phyloP scores from a whole-genome alignment of 805 yeast species.

The Ogataea kodamae region DNA sequence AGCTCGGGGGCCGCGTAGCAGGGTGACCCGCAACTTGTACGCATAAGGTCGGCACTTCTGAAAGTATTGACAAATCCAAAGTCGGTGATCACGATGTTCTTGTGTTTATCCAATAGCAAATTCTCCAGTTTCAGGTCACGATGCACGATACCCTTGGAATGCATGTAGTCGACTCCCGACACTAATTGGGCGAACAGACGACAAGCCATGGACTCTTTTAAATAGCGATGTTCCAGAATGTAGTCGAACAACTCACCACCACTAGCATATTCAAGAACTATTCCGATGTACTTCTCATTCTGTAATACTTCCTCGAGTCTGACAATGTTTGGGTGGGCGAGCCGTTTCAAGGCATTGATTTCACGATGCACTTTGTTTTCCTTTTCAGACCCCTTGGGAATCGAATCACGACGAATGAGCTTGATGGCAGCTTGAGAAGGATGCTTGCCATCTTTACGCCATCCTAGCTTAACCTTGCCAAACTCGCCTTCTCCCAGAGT shows the following conservation, averaged over 20 bases:
- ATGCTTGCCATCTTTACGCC: slow-evolving; percentile 81
- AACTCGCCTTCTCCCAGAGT: slow-evolving; percentile 98
- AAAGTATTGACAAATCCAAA: slow-evolving; percentile 95
- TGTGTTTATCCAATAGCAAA: slow-evolving; percentile 75
- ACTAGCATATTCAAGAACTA: slow-evolving; percentile 92
- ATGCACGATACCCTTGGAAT: slow-evolving; percentile 75
- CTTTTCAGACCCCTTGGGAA: slow-evolving; percentile 80
- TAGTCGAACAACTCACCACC: slow-evolving; percentile 97
- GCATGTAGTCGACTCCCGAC: slow-evolving; percentile 89
- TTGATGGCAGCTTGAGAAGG: slow-evolving; percentile 91
- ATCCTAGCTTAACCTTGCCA: slow-evolving; percentile 95
- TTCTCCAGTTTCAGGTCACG: slow-evolving; percentile 76
- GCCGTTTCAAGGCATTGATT: slow-evolving; percentile 80
- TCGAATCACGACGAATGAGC: slow-evolving; percentile 80
- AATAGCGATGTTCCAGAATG: slow-evolving; percentile 77
- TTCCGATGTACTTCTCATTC: slow-evolving; percentile 92
- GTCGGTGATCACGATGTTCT: slow-evolving; percentile 82
- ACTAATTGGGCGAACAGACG: slow-evolving; percentile 88
- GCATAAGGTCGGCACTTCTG: slow-evolving; percentile 72
- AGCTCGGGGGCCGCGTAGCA: slow-evolving; percentile 98
- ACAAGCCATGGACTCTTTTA: slow-evolving; percentile 85
- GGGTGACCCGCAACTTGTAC: slow-evolving; percentile 94
- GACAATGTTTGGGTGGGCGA: slow-evolving; percentile 93
- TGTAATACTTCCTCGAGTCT: slow-evolving; percentile 88
- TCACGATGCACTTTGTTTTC: slow-evolving; percentile 91